These are phyloP conservation scores for Chrysochromulina tobinii DNA, from an alignment of 78 protist species.

Conservation along the genomic window DNA sequence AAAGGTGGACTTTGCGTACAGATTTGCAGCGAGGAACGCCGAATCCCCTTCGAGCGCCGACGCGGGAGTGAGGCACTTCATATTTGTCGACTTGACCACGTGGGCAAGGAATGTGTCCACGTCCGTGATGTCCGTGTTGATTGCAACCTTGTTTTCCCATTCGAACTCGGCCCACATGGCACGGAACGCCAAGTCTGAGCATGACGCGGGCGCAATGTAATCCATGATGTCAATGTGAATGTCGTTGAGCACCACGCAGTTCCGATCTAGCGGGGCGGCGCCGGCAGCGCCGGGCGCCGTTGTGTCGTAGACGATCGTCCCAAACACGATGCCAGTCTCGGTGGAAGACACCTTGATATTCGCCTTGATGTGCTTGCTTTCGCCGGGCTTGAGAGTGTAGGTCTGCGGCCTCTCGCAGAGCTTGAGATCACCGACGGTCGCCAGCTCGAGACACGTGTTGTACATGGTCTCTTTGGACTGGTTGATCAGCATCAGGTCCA, in stretches of 20 bases:
- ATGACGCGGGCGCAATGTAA: slow-evolving; percentile 87
- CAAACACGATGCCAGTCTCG: slow-evolving; percentile 95
- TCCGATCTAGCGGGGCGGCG: slow-evolving; percentile 46
- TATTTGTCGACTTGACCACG: slow-evolving; percentile 85
- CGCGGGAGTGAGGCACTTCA: slow-evolving; percentile 85
- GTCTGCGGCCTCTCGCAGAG: slow-evolving; percentile 88
- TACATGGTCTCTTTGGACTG: slow-evolving; percentile 85
- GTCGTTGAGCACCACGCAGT: slow-evolving; percentile 87
- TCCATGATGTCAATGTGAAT: slow-evolving; percentile 95
- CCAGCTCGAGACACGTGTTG: slow-evolving; percentile 90
- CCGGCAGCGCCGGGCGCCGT: slow-evolving; percentile 34
- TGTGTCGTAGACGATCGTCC: slow-evolving; percentile 87
- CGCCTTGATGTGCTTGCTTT: slow-evolving; percentile 58
- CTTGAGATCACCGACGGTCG: slow-evolving; percentile 92
- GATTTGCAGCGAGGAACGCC: slow-evolving; percentile 91
- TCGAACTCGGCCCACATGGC: slow-evolving; percentile 96
- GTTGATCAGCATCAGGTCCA: slow-evolving; percentile 80
- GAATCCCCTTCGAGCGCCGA: slow-evolving; percentile 80
- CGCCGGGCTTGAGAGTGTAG: slow-evolving; percentile 72
- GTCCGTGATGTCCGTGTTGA: slow-evolving; percentile 66
- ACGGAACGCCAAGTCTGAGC: slow-evolving; percentile 82
- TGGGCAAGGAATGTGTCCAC: slow-evolving; percentile 79
- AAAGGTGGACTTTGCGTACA: slow-evolving; percentile 80
- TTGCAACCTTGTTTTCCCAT: slow-evolving; percentile 94
- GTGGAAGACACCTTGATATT: slow-evolving; percentile 91